Percentiles rank a stretch among this genome's conserved stretches.
phyloP scores from a whole-genome alignment of 352 stramenopile species.

The Halophytophthora polymorphica region DNA sequence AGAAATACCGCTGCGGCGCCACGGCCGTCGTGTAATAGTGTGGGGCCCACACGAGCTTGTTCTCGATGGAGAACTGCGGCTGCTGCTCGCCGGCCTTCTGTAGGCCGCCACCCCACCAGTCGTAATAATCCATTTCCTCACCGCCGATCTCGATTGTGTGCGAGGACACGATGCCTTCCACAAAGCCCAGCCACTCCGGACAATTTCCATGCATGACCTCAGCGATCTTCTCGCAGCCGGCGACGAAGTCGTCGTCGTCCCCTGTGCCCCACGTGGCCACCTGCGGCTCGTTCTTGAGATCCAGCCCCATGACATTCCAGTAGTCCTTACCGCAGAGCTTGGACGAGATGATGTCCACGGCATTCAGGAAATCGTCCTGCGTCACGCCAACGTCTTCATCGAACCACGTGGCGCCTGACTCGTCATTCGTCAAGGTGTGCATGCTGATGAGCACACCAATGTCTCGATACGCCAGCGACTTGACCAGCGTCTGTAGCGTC shows the following conservation, averaged over 20 bases:
- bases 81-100: conserved; percentile 48
- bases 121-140: conserved; percentile 57
- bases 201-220: conserved; percentile 75
- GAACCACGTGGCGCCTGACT: conserved; percentile 66
- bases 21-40: conserved; percentile 85
- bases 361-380: conserved; percentile 56
- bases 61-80: conserved; percentile 49
- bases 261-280: conserved; percentile 68
- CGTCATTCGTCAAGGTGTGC: conserved; percentile 59
- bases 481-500: conserved; percentile 66
- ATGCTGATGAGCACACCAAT: conserved; percentile 78
- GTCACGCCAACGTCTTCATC: conserved; percentile 39
- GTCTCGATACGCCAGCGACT: conserved; percentile 61
- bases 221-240: conserved; percentile 67
- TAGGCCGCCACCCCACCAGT: conserved; percentile 78
- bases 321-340: conserved; percentile 59
- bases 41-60: conserved; percentile 81
- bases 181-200: conserved; percentile 74
- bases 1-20: conserved; percentile 71
- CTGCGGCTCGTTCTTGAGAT: conserved; percentile 81
- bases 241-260: conserved; percentile 58
- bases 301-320: conserved; percentile 81
- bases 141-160: conserved; percentile 51
- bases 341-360: conserved; percentile 54
- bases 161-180: conserved; percentile 58